A percentile compares a stretch with the other conserved stretches of the same genome.
phyloP scores from a whole-genome alignment of 129 eudicot genomes.

The Lactuca sativa region DNA sequence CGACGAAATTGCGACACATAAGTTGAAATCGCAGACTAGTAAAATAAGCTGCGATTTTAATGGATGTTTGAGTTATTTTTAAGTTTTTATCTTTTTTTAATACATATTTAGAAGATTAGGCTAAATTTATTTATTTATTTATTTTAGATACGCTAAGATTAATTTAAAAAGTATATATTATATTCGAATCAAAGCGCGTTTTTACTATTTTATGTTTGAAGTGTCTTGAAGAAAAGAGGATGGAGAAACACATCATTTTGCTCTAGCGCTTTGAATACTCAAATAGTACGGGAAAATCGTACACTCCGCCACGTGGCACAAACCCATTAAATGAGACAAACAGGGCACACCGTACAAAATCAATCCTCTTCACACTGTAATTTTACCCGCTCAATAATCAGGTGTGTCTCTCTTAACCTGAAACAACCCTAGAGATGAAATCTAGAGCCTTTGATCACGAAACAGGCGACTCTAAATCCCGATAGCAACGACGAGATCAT shows the following conservation, averaged over 20 bases:
- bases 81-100: too few species aligned
- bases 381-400: slow-evolving; percentile 13
- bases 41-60: too few species aligned
- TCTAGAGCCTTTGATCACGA: slow-evolving; percentile 65
- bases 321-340: slow-evolving; percentile 11
- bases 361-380: slow-evolving; percentile 20
- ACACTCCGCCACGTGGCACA: slow-evolving; percentile 27
- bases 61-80: too few species aligned
- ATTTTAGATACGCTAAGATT: too few species aligned
- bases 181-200: neutral
- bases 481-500: slow-evolving; percentile 59
- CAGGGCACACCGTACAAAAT: slow-evolving; percentile 14
- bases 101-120: too few species aligned
- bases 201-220: neutral
- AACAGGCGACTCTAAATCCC: slow-evolving; percentile 71
- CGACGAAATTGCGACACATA: too few species aligned
- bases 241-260: neutral
- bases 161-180: too few species aligned
- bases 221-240: neutral
- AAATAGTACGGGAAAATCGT: slow-evolving; percentile 14
- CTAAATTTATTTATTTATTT: too few species aligned
- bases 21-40: too few species aligned
- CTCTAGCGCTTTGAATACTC: neutral
- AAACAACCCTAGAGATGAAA: slow-evolving; percentile 47
- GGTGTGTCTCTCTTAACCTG: neutral